Percentiles rank a stretch among this genome's conserved stretches.
phyloP scores from a whole-genome alignment of 441 rosid genomes.

The Bocquillonia castaneifolia region DNA sequence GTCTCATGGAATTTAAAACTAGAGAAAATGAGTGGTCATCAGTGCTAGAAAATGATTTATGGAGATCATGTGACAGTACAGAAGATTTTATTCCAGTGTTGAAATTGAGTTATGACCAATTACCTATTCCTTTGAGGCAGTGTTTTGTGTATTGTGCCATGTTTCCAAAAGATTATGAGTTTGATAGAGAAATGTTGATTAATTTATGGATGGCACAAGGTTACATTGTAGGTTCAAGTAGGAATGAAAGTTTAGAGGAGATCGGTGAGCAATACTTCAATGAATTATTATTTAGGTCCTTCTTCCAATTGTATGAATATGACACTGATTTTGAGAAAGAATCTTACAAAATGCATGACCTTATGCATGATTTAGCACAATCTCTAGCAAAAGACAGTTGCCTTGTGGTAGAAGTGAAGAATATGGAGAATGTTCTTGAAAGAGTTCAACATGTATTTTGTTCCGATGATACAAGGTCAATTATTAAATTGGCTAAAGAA shows the following conservation, averaged over 20 bases:
- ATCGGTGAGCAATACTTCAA: background rate
- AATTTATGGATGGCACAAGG: constrained; percentile 23
- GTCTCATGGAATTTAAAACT: background rate
- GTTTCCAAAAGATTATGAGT: constrained; percentile 20
- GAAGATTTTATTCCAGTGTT: background rate
- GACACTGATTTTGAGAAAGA: constrained; percentile 4
- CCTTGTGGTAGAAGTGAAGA: background rate
- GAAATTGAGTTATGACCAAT: background rate
- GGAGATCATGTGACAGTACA: background rate
- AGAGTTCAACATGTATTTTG: too few species aligned
- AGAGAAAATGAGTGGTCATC: background rate
- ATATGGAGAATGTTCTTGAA: too few species aligned
- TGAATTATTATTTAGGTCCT: constrained; percentile 15
- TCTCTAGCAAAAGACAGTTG: constrained; percentile 1
- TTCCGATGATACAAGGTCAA: too few species aligned
- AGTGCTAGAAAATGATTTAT: background rate
- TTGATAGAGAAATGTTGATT: background rate
- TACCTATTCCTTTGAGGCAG: constrained; percentile 14
- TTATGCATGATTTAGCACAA: constrained; percentile 20
- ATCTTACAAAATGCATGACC: constrained; percentile 8
- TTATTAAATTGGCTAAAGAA: too few species aligned
- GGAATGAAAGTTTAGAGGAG: constrained; percentile 7
- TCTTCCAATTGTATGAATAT: constrained; percentile 9
- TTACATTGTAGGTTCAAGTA: background rate
- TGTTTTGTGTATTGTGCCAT: constrained; percentile 28